Evolutionary conservation across 1,284 basidiomycete genomes (phyloP).

Genomic region (Mycosarcoma maydis): DNA sequence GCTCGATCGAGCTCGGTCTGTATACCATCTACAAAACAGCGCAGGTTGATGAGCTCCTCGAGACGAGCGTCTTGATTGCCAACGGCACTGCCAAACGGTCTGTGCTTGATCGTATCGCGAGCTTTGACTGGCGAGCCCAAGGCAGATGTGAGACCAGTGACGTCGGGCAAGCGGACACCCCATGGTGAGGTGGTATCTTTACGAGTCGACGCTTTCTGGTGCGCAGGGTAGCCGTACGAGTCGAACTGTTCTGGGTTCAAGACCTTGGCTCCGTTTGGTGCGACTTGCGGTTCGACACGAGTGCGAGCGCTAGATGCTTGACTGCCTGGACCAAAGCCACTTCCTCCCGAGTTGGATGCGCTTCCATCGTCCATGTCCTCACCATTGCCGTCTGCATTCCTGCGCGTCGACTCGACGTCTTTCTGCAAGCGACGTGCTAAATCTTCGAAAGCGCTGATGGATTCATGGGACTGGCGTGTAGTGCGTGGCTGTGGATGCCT

Average conservation of each 20-base stretch:
- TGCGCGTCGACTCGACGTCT: slow-evolving; percentile 37
- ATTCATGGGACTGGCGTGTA: slow-evolving; percentile 6
- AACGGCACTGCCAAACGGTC: slow-evolving; percentile 31
- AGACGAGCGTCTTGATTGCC: slow-evolving; percentile 42
- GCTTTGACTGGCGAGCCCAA: slow-evolving; percentile 49
- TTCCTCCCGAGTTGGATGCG: slow-evolving; percentile 46
- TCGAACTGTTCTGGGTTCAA: slow-evolving; percentile 29
- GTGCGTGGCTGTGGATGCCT: slow-evolving; percentile 20
- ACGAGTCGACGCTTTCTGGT: slow-evolving; percentile 7
- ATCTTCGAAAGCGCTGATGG: slow-evolving; percentile 41
- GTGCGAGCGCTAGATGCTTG: slow-evolving; percentile 47
- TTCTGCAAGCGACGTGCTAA: slow-evolving; percentile 39
- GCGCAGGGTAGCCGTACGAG: slow-evolving; percentile 33
- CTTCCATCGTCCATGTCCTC: slow-evolving; percentile 37
- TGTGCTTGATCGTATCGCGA: slow-evolving; percentile 38
- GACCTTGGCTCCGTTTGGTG: slow-evolving; percentile 7
- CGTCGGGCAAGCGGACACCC: slow-evolving; percentile 44
- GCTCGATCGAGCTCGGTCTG: slow-evolving; percentile 48
- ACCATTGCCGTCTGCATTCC: slow-evolving; percentile 5
- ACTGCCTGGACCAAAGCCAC: slow-evolving; percentile 48
- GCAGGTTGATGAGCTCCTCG: slow-evolving; percentile 45
- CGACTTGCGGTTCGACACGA: slow-evolving; percentile 19
- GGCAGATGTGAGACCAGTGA: slow-evolving; percentile 52
- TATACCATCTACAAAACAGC: slow-evolving; percentile 47
- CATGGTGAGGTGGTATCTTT: slow-evolving; percentile 22